Conservation (phyloP, 202 grass and related monocot genomes). For the Panicum virgatum region DNA sequence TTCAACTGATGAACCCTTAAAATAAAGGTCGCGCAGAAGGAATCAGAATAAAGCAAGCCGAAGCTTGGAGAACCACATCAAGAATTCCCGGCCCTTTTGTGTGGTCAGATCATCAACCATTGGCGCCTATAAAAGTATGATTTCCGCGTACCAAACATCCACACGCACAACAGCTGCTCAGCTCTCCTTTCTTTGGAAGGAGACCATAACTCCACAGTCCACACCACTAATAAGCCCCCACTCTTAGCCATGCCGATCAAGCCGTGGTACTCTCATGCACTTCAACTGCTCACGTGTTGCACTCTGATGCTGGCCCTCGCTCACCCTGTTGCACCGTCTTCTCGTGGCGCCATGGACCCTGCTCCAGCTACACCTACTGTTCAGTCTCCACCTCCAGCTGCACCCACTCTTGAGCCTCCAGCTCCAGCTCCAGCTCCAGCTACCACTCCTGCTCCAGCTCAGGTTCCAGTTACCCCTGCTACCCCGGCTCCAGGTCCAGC, state of each 20-base stretch:
- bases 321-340: background rate
- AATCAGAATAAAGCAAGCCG: background rate
- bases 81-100: background rate
- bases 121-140: background rate
- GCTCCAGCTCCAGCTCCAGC: background rate
- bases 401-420: background rate
- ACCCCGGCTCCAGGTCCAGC: background rate
- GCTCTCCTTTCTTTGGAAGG: background rate
- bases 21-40: background rate
- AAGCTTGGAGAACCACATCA: conserved; percentile 3
- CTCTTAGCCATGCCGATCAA: background rate
- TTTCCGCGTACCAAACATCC: background rate
- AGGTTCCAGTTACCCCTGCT: background rate
- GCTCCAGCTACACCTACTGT: background rate
- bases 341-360: background rate
- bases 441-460: background rate
- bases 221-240: no score
- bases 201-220: background rate
- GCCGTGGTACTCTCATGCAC: background rate
- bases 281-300: background rate
- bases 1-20: no score
- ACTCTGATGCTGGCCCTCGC: background rate
- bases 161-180: background rate
- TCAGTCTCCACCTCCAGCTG: background rate
- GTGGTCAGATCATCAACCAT: background rate